Base-by-base conservation (phyloP, 2,329 filamentous ascomycete genomes). In the Hypoxylon sp. region DNA sequence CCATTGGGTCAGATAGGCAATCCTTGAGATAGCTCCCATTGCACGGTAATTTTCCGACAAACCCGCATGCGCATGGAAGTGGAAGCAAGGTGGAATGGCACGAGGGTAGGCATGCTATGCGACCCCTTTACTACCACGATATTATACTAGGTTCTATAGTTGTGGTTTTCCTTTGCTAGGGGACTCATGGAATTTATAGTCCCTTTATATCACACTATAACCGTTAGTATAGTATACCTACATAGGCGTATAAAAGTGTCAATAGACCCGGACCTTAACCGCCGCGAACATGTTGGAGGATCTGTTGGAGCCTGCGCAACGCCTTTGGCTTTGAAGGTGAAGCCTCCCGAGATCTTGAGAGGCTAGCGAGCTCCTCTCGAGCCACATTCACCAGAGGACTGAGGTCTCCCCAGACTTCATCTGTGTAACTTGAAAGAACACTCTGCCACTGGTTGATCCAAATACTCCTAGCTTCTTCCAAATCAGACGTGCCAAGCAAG, bases 321-420 rank as follows among this genome's bases (percentile, higher is more conserved):
- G 82, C 81, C 44, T 73, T 79, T 3, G 79, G 72, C 62, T 74
- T 71, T 10, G 76, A 71, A 13, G 74, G 70, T 7, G 62, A 73
- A 39, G 70, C 69, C 15, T 68, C 68, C 35, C 68, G 47, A 11
- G 64, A 61, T 29, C 76, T 72, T 57, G 79, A 75, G 24, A 84
- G 76, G 27, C 81, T 76, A 52, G 85, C 80, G 19, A 92, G 77
- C 75, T 92, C 90, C 50, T 79, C 78, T 62, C 80, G 81, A 3
- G 90, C 90, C 67, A 87, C 83, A 54, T 82, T 80, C 8, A 89
- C 84, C 35, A 91, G 79, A 2, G 85, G 82, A 31, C 83, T 79
- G 19, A 92, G 77, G 62, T 87, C 88, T 19, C 90, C 91, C 91
- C 90, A 92, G 24, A 92, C 89, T 61, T 91, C 87, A 74, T 92